Evolutionary conservation across 371 early-diverging fungal genomes (phyloP), one percentile per base, ranked within the genome.

Genomic region (Apophysomyces sp.): DNA sequence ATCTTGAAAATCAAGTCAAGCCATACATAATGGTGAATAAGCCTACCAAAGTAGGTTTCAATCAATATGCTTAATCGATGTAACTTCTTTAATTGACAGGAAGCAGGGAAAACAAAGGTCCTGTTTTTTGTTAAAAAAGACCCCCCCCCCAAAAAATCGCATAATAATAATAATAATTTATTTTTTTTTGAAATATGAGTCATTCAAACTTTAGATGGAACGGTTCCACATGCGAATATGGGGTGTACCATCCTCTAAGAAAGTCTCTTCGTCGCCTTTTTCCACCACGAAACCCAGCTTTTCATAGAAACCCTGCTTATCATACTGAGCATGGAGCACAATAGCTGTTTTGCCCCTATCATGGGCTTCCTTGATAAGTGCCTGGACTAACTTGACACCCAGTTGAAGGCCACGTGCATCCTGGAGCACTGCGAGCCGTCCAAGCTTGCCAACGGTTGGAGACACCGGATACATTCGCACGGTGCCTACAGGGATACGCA

Each of bases 281-380:
- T 74, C 77, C 3, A 73, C 61, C 5, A 44, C 51, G 54, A 80
- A 82, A 1, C 83, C 83, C 3, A 69, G 26, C 29, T 72, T 76
- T 52, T 74, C 68, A 53, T 82, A 82, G 51, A 82, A 82, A 8
- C 58, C 69, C n/a, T 68, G 75, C 32, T 73, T 73, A 55, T 73
- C 77, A 40, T 62, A 30, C 55, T 82, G 83, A 26, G 77, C 60
- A 53, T 80, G 74, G 8, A 72, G 51, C 15, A 72, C 61, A 49
- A 78, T 72, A 0, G 65, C 62, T 7, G 60, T 57, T 24, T 60
- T 63, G 3, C 66, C 63, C 0, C 58, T 58, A 31, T 52, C 31
- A 39, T 55, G 55, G 31, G 71, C 68, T n/a, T 65, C 59, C 15
- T 74, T 51, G 11, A 72, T 58, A 24, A 77, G 49, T 1, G 57